Conservation (phyloP, 2,329 filamentous ascomycete genomes). For the Ramichloridium luteum region DNA sequence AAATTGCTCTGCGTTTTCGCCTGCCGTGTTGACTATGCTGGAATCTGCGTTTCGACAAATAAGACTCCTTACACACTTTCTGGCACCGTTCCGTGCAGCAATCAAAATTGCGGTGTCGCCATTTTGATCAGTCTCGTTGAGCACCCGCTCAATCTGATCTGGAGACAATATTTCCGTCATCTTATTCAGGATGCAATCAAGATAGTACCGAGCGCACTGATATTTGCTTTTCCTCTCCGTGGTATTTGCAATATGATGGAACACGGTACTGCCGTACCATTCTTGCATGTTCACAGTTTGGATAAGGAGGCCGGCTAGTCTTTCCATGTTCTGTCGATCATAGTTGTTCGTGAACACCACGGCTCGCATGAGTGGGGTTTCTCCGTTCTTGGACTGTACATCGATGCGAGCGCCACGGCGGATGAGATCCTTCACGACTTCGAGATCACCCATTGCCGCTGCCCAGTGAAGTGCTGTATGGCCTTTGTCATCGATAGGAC, state of each 20-base stretch:
- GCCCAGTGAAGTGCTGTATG: constrained; percentile 96
- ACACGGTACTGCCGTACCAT: constrained; percentile 70
- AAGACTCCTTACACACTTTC: constrained; percentile 56
- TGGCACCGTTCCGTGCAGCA: constrained; percentile 74
- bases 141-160: constrained; percentile 61
- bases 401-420: constrained; percentile 64
- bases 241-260: constrained; percentile 86
- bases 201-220: constrained; percentile 81
- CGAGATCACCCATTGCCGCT: constrained; percentile 89
- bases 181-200: constrained; percentile 80
- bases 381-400: constrained; percentile 49
- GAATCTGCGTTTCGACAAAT: constrained; percentile 69
- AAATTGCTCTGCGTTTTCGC: constrained; percentile 72
- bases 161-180: constrained; percentile 66
- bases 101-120: constrained; percentile 87
- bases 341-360: constrained; percentile 96
- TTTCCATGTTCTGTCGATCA: constrained; percentile 82
- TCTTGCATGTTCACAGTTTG: constrained; percentile 72
- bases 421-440: constrained; percentile 79
- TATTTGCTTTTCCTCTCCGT: constrained; percentile 78
- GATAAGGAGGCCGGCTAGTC: constrained; percentile 70
- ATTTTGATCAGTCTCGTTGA: constrained; percentile 72
- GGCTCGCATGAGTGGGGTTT: constrained; percentile 88
- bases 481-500: constrained; percentile 82
- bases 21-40: constrained; percentile 69